Base-by-base conservation (phyloP, 1,284 basidiomycete species). In the Austroboletus novae-zelandiae region DNA sequence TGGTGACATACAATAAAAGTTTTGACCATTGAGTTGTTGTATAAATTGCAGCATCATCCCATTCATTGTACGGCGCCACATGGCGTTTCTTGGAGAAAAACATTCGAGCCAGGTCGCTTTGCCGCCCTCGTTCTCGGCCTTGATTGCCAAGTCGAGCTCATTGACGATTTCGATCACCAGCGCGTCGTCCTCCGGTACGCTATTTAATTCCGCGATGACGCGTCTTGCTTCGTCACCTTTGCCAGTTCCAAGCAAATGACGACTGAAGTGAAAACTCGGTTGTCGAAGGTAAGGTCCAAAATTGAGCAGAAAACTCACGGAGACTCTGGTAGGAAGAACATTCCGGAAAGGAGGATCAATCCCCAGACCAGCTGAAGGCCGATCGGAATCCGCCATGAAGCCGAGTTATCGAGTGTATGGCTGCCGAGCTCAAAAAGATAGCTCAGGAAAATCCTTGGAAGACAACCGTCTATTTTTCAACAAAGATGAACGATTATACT, bases 41-140 rank as follows among this genome's bases (percentile, higher is more conserved):
- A 91, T 81, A 61, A 90, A 89, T 64, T 89, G 86, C 35, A 91
- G 68, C 84, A 90, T 87, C 82, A 89, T 89, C 27, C 85, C 84
- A 54, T 88, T 90, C 29, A 75, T 65, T 13, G 85, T 89, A 43
- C 87, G 76, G 65, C 82, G 84, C 80, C 84, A 89, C 27, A 90
- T 69, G 58, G 75, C 71, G 59, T 89, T 87, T 40, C 82, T 70
- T 5, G 75, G 75, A 0, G 83, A 84, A 75, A 91, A 91, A 67
- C 88, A 89, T 65, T 91, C 89, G 27, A 75, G 31, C 89, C 88
- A 91, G 0, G 82, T 86, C 10, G 86, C 86, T 62, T 88, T 86
- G 11, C 89, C 89, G 25, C 85, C 86, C 53, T 86, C 80, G 59
- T 89, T 89, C 66, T 90, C 86, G 4, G 75, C 78, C 14, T 71